Evolutionary conservation across 352 stramenopile species (phyloP).

Genomic region (Phytophthora pinifolia): DNA sequence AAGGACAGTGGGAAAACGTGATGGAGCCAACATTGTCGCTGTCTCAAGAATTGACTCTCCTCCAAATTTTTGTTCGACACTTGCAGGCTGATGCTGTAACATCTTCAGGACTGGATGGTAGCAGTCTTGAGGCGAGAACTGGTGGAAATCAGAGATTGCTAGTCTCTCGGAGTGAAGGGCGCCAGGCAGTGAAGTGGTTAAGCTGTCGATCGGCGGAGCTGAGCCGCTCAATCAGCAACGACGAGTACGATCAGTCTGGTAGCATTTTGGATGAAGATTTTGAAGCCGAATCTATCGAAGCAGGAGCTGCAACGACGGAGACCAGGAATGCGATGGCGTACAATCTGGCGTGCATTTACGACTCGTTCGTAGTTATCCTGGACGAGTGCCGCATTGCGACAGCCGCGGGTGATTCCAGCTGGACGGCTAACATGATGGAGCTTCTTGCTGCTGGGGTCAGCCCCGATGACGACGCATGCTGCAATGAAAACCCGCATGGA

Average conservation of each 20-base stretch:
- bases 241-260: constrained; percentile 29
- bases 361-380: constrained; percentile 36
- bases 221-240: constrained; percentile 26
- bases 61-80: constrained; percentile 45
- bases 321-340: constrained; percentile 29
- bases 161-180: constrained; percentile 43
- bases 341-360: constrained; percentile 44
- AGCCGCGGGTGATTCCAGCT: constrained; percentile 25
- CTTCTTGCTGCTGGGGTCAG: constrained; percentile 36
- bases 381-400: constrained; percentile 32
- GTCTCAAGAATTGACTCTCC: constrained; percentile 48
- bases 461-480: constrained; percentile 18
- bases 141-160: constrained; percentile 25
- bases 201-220: constrained; percentile 31
- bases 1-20: constrained; percentile 41
- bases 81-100: constrained; percentile 28
- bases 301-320: constrained; percentile 6
- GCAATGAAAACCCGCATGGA: constrained; percentile 5
- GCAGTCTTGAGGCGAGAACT: constrained; percentile 9
- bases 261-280: constrained; percentile 21
- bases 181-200: constrained; percentile 54
- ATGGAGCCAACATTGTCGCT: constrained; percentile 32
- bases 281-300: constrained; percentile 13
- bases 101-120: constrained; percentile 10
- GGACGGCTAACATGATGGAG: constrained; percentile 31